Evolutionary conservation across 257 asterid species (phyloP).

Genomic region (Linderniella brevidens): DNA sequence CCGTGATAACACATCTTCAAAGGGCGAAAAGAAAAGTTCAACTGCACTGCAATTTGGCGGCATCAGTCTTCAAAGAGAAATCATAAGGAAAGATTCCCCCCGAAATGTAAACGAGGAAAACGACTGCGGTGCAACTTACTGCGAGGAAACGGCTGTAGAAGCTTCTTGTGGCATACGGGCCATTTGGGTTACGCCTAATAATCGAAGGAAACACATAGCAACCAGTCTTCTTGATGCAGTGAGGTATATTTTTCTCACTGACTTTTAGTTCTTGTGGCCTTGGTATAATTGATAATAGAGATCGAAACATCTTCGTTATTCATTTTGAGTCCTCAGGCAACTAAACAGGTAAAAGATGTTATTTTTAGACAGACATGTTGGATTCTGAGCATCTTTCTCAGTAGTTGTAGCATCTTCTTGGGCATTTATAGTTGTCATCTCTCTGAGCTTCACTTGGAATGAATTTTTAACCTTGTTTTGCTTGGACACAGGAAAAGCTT

Average conservation of each 20-base stretch:
- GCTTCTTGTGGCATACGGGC: conserved; percentile 74
- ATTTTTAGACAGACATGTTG: too few species aligned
- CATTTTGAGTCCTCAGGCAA: too few species aligned
- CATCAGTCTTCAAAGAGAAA: conserved; percentile 49
- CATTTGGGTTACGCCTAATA: conserved; percentile 73
- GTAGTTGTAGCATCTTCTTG: conserved; percentile 2
- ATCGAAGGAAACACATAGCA: conserved; percentile 64
- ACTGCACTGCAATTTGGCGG: conserved; percentile 47
- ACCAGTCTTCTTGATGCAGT: conserved; percentile 57
- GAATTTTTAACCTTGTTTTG: conserved; percentile 3
- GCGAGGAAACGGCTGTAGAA: conserved; percentile 33
- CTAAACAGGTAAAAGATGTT: too few species aligned
- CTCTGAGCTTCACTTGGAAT: not conserved
- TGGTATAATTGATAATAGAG: not conserved
- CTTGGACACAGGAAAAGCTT: conserved; percentile 43
- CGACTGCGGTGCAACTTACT: conserved; percentile 32
- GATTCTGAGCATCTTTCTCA: too few species aligned
- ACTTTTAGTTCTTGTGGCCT: conserved; percentile 3
- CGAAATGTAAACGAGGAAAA: conserved; percentile 19
- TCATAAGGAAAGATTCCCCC: conserved; percentile 22
- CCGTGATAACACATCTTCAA: conserved; percentile 8
- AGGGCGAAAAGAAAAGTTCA: conserved; percentile 21
- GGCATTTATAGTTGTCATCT: not conserved
- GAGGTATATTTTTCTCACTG: conserved; percentile 23
- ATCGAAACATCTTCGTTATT: not conserved